Base-by-base conservation (phyloP, 768 basidiomycete genomes). In the Coprinopsis cinerea region DNA sequence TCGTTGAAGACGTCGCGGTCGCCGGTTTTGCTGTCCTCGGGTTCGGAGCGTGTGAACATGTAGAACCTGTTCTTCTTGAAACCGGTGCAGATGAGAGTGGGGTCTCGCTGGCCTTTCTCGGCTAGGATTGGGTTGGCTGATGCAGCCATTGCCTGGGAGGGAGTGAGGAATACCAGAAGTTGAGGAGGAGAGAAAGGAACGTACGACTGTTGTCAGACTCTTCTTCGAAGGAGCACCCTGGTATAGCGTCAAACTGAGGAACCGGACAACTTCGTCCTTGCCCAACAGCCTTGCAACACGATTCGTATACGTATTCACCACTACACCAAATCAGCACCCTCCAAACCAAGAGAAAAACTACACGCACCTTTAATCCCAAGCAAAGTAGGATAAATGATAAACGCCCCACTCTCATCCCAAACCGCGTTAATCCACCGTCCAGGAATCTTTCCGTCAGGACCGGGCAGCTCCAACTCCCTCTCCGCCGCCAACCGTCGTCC, bases 1-100 rank as follows among this genome's bases (percentile, higher is more conserved):
- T 99, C 96, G 65, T 99, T 99, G 79, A 97, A 98, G 48, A 99
- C 85, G 57, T 99, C 96, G 50, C 96, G 85, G 55, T 98, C 95
- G 25, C 82, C 82, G 1, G 81, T 79, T 67, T 90, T 94, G 62
- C 76, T 83, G 56, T 94, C 91, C 87, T 94, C 93, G 26, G 93
- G 93, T 63, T 90, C 88, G 6, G 77, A 78, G 42, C 89, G 83
- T 2, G 91, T 95, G 65, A 98, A 98, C 65, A 99, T 74, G 66
- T 95, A 98, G 71, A 99, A 96, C 20, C 96, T 76, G 40, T 83
- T 83, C 42, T 88, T 84, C 67, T 95, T 97, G 71, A 88, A 94
- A 11, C 90, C 95, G 2, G 92, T 92, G 57, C 89, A 90, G 64
- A 95, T 88, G 25, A 99, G 73, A 0, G 87, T 95, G 5, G 96